Base-by-base conservation (phyloP, 345 rosid species). In the Sisymbrium irio region DNA sequence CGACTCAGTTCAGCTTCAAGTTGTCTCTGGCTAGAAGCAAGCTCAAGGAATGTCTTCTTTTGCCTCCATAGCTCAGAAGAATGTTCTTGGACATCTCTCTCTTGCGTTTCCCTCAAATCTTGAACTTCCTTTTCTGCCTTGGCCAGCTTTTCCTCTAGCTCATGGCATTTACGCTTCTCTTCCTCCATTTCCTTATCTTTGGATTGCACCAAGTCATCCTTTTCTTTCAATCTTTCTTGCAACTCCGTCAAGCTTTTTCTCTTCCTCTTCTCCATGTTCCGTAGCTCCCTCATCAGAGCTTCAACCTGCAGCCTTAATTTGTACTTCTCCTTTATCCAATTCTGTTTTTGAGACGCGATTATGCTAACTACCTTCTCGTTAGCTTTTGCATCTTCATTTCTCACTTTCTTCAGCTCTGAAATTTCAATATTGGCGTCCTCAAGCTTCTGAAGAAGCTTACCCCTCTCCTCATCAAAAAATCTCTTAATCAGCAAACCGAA, bases 361-460 rank as follows among this genome's bases (percentile, higher is more conserved):
- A 95, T 92, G 41, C 96, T 61, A 27, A 90, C 97, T 57, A 88
- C 97, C 67, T 90, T 95, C 89, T 95, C 99, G 56, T 92, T 95
- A 8, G 97, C 99, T 72, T 81, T 92, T 5, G 93, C 97, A 66
- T 90, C 97, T 82, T 87, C 96, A 0, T 66, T 83, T 64, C 97
- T 85, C 51, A 76, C 62, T 76, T 85, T 84, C 86, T 84, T 86
- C 65, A 92, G 63, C 82, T 79, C 88, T 47, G 67, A 78, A 14
- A 90, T 86, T 84, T 83, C 89, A 45, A 69, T 77, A 65, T 84
- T 84, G n/a, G 88, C 86, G 17, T 54, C 71, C 79, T 83, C 82
- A 9, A 91, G 87, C 77, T 83, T 82, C 46, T 53, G 78, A 14
- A 77, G 77, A 72, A 90, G 85, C 72, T 80, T 74, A 13, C 7